phyloP scores from a whole-genome alignment of 1,139 yeast genomes.

The Pichia sp. region DNA sequence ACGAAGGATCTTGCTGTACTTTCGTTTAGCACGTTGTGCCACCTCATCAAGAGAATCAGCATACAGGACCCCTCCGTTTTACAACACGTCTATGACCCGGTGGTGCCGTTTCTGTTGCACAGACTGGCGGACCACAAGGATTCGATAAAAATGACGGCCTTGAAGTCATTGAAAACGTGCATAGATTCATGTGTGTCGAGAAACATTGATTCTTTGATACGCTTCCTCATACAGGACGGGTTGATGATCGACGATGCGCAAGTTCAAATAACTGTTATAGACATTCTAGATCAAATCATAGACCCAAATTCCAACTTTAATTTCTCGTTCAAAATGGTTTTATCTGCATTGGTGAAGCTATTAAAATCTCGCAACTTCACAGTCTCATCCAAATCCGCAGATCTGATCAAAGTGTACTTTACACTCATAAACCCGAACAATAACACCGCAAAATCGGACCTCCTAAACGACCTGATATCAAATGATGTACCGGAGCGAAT shows the following conservation, averaged over 20 bases:
- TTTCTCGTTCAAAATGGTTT: slow-evolving; percentile 36
- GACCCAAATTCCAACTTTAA: slow-evolving; percentile 38
- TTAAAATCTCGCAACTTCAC: slow-evolving; percentile 34
- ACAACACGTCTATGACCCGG: slow-evolving; percentile 43
- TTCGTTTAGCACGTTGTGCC: slow-evolving; percentile 68
- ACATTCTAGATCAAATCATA: slow-evolving; percentile 36
- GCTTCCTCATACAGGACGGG: slow-evolving; percentile 46
- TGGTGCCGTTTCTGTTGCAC: slow-evolving; percentile 55
- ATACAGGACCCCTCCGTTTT: slow-evolving; percentile 64
- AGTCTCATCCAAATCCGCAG: slow-evolving; percentile 35
- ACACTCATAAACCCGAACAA: slow-evolving; percentile 34
- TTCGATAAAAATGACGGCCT: slow-evolving; percentile 45
- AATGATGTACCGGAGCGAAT: slow-evolving; percentile 36
- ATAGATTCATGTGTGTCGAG: slow-evolving; percentile 57
- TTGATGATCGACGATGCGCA: slow-evolving; percentile 39
- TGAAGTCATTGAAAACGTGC: slow-evolving; percentile 56
- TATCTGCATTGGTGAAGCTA: slow-evolving; percentile 39
- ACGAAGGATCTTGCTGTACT: slow-evolving; percentile 33
- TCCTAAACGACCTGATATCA: slow-evolving; percentile 43
- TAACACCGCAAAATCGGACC: slow-evolving; percentile 43
- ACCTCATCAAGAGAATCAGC: slow-evolving; percentile 69
- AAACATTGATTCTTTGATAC: slow-evolving; percentile 42
- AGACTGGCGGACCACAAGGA: slow-evolving; percentile 48
- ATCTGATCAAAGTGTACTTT: slow-evolving; percentile 40
- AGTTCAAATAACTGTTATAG: slow-evolving; percentile 43